A percentile compares a stretch with the other conserved stretches of the same genome.
Conservation (phyloP, 2,329 filamentous ascomycete genomes). For the Elsinoe ampelina region DNA sequence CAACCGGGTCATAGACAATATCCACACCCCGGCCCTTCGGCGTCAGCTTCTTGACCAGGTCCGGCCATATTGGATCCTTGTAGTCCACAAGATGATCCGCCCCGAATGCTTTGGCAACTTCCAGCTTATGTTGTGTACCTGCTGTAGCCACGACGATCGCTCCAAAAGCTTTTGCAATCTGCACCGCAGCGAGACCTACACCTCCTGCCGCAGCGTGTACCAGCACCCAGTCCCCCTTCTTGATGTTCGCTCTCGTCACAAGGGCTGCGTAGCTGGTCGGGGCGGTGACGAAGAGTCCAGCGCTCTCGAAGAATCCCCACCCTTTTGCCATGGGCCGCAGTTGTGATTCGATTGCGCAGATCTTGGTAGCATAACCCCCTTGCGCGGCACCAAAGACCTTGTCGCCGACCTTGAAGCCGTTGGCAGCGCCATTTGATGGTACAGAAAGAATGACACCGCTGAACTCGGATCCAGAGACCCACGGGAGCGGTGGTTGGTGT, state of each 20-base stretch:
- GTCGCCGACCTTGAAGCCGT: slow-evolving; percentile 62
- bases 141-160: slow-evolving; percentile 91
- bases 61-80: slow-evolving; percentile 51
- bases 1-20: slow-evolving; percentile 91
- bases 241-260: slow-evolving; percentile 66
- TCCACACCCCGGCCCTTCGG: slow-evolving; percentile 68
- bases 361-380: slow-evolving; percentile 73
- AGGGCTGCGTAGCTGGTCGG: slow-evolving; percentile 82
- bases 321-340: slow-evolving; percentile 67
- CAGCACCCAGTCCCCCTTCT: slow-evolving; percentile 71
- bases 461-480: slow-evolving; percentile 82
- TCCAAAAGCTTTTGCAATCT: slow-evolving; percentile 85
- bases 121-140: slow-evolving; percentile 67
- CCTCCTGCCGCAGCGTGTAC: slow-evolving; percentile 89
- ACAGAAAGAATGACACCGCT: slow-evolving; percentile 64
- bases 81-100: slow-evolving; percentile 81
- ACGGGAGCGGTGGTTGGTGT: slow-evolving; percentile 77
- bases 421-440: slow-evolving; percentile 39
- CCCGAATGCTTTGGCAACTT: slow-evolving; percentile 69
- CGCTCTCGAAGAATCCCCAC: slow-evolving; percentile 77
- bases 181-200: slow-evolving; percentile 82
- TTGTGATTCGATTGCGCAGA: slow-evolving; percentile 55
- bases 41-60: slow-evolving; percentile 66
- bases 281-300: slow-evolving; percentile 83
- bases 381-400: slow-evolving; percentile 80